These are phyloP conservation scores for Zarea fungicola DNA, from an alignment of 2,329 filamentous ascomycete species.

Conservation along the genomic window DNA sequence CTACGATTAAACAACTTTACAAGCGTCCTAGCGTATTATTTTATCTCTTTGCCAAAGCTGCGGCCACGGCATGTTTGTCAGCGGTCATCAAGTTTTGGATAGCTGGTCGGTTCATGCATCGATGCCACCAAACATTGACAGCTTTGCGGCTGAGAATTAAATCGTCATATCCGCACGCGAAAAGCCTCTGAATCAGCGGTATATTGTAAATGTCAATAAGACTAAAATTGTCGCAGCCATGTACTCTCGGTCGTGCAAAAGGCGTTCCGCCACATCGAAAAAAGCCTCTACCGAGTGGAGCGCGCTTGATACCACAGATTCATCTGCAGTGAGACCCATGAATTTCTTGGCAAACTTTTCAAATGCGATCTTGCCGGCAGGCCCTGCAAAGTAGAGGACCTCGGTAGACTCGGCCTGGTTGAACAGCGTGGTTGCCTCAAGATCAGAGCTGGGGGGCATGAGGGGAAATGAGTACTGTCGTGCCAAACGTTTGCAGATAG, in stretches of 20 bases:
- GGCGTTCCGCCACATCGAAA: constrained; percentile 37
- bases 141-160: constrained; percentile 29
- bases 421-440: constrained; percentile 36
- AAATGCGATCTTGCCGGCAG: constrained; percentile 37
- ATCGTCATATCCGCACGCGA: constrained; percentile 34
- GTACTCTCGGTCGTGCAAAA: constrained; percentile 32
- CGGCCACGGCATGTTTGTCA: constrained; percentile 38
- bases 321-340: constrained; percentile 37
- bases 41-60: neutral
- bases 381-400: constrained; percentile 38
- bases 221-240: constrained; percentile 39
- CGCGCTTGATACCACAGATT: constrained; percentile 33
- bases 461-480: constrained; percentile 41
- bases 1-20: neutral
- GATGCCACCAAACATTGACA: constrained; percentile 38
- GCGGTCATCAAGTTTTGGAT: constrained; percentile 30
- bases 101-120: constrained; percentile 31
- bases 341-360: constrained; percentile 41
- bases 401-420: constrained; percentile 39
- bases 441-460: constrained; percentile 32
- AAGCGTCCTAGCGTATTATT: no score
- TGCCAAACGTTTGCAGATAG: constrained; percentile 42
- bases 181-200: constrained; percentile 37
- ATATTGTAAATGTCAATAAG: constrained; percentile 44
- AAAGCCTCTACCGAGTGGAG: constrained; percentile 33